Evolutionary conservation across 208 protist species (phyloP), one percentile per base, ranked within the genome.

Genomic region (Leishmania guyanensis): DNA sequence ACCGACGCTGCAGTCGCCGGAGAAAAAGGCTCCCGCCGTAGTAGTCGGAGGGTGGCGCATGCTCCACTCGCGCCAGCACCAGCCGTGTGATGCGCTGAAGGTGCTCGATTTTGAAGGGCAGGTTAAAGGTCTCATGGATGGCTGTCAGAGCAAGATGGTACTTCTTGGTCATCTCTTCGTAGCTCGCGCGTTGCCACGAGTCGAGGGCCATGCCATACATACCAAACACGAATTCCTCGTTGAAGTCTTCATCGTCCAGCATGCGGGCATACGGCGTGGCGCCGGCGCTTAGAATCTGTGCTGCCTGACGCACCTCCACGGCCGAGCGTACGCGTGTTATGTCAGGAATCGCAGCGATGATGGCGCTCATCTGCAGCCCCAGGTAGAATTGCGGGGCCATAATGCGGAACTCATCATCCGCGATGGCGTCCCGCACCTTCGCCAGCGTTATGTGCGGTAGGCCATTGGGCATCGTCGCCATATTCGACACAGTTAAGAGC

Each of bases 201-300:
- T 98, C 95, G 14, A 98, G 88, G 4, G 95, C 90, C 91, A 94
- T 95, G 80, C 93, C 92, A 84, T 98, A 98, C 95, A 98, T 98
- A 73, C 90, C 90, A 79, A 94, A 91, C 58, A 98, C 84, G 81
- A 96, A 96, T 79, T 96, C 86, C 73, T 96, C 93, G 78, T 93
- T 97, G 82, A 95, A 98, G 84, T 98, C 95, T 69, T 98, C 95
- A 84, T 98, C 95, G 81, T 98, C 95, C 43, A 96, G 86, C 80
- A 97, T 79, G 79, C 95, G 90, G 16, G 91, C 92, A 89, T 94
- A 98, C 54, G 95, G 95, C 80, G 88, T 92, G 33, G 88, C 91
- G 50, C 88, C 90, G 70, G 66, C 66, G 39, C 88, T 87, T 53
- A 94, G 74, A 64, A 93, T 85, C 33, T 83, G 87, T 8, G 73